phyloP scores from a whole-genome alignment of 495 filamentous ascomycete genomes.

The Daldinia bambusicola region DNA sequence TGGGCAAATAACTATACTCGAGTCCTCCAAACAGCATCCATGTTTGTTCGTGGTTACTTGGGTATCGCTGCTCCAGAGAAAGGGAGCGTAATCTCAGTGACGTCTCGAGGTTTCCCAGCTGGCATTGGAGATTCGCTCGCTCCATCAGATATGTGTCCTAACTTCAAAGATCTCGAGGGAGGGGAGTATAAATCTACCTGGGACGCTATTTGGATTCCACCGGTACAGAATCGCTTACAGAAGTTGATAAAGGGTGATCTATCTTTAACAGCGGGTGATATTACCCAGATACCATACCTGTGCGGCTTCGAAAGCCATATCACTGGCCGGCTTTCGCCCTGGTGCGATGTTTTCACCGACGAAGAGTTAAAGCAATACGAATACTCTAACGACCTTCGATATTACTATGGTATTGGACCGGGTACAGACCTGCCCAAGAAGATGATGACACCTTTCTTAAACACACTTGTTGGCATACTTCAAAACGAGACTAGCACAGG shows the following conservation, averaged over 20 bases:
- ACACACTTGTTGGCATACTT: constrained; percentile 59
- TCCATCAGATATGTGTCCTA: constrained; percentile 65
- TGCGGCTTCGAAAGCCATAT: constrained; percentile 71
- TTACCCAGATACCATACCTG: constrained; percentile 66
- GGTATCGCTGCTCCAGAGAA: constrained; percentile 57
- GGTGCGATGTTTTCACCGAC: constrained; percentile 63
- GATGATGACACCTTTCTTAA: constrained; percentile 63
- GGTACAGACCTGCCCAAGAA: constrained; percentile 59
- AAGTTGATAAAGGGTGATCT: constrained; percentile 59
- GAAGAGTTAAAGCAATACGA: constrained; percentile 65
- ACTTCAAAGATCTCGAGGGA: constrained; percentile 57
- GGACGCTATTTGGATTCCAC: constrained; percentile 62
- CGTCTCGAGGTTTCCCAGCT: constrained; percentile 52
- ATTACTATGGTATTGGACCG: constrained; percentile 67
- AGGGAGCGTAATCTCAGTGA: constrained; percentile 63
- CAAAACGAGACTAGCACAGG: constrained; percentile 57
- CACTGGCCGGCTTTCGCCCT: constrained; percentile 62
- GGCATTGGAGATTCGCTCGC: constrained; percentile 65
- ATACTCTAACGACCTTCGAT: constrained; percentile 68
- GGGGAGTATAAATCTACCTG: constrained; percentile 51
- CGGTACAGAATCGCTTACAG: constrained; percentile 61
- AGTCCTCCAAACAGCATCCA: constrained; percentile 63
- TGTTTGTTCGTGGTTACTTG: constrained; percentile 65
- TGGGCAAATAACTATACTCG: constrained; percentile 69
- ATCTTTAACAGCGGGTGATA: constrained; percentile 60